Evolutionary conservation across 2,329 filamentous ascomycete species (phyloP).

Genomic region (Aspergillus spinulosporus): DNA sequence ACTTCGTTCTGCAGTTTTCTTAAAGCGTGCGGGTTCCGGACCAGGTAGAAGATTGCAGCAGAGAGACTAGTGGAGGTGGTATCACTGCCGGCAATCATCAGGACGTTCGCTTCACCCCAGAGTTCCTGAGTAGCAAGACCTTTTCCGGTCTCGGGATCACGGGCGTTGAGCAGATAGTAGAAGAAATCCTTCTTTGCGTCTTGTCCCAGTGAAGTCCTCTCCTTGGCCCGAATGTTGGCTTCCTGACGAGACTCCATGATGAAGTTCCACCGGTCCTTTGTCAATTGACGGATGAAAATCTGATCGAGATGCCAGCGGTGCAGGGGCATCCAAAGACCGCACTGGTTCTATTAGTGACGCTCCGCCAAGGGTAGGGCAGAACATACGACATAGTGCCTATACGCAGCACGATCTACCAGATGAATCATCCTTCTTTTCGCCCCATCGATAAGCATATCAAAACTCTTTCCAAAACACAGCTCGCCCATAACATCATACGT

Average conservation of each 20-base stretch:
- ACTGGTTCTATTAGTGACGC: slow-evolving; percentile 45
- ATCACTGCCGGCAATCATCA: slow-evolving; percentile 72
- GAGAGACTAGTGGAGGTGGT: slow-evolving; percentile 66
- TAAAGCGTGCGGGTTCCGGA: slow-evolving; percentile 35
- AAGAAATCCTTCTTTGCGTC: slow-evolving; percentile 73
- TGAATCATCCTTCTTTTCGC: slow-evolving; percentile 63
- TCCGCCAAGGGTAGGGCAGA: not conserved
- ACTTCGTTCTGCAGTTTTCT: slow-evolving; percentile 38
- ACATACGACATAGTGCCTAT: slow-evolving; percentile 67
- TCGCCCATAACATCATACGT: slow-evolving; percentile 56
- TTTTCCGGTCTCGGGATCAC: slow-evolving; percentile 68
- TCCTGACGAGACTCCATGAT: slow-evolving; percentile 70
- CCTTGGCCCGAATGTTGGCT: slow-evolving; percentile 64
- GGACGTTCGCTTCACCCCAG: slow-evolving; percentile 69
- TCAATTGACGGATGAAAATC: slow-evolving; percentile 66
- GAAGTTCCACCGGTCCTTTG: slow-evolving; percentile 66
- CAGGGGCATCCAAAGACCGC: slow-evolving; percentile 70
- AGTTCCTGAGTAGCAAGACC: slow-evolving; percentile 67
- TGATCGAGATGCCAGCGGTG: slow-evolving; percentile 67
- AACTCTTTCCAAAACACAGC: slow-evolving; percentile 53
- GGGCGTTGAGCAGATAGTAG: slow-evolving; percentile 70
- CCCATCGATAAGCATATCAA: slow-evolving; percentile 49
- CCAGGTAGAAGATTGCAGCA: slow-evolving; percentile 45
- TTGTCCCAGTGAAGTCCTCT: slow-evolving; percentile 57
- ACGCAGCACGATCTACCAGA: slow-evolving; percentile 67